Evolutionary conservation across 345 rosid genomes (phyloP).

Genomic region (Sapria himalayana): DNA sequence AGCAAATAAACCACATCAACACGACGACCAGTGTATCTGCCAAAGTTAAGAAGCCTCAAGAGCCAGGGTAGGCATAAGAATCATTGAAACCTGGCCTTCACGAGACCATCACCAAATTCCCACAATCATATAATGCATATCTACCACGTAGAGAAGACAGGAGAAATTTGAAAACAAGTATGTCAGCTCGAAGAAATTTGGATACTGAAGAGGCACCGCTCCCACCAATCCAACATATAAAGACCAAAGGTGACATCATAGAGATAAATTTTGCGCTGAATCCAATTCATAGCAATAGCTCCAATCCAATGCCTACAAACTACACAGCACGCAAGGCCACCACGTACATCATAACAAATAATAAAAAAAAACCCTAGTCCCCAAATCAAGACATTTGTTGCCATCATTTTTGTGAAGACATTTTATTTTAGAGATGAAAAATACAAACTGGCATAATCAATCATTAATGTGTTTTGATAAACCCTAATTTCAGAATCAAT

Average conservation of each 20-base stretch:
- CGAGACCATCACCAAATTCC: neutral
- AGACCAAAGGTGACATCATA: slow-evolving; percentile 96
- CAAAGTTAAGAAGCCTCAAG: slow-evolving; percentile 22
- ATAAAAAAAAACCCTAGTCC: no score
- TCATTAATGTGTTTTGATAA: no score
- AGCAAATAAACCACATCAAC: slow-evolving; percentile 64
- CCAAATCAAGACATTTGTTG: no score
- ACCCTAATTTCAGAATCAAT: no score
- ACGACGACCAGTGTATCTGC: slow-evolving; percentile 65
- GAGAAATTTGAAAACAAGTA: neutral
- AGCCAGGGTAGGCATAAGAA: no score
- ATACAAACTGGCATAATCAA: no score
- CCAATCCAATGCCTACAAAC: no score
- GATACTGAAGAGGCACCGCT: slow-evolving; percentile 96
- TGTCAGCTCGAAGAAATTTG: slow-evolving; percentile 7
- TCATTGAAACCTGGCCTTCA: no score
- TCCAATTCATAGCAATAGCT: slow-evolving; percentile 88
- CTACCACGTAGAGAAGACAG: neutral
- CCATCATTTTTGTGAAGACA: no score
- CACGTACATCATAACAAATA: no score
- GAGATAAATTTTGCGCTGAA: slow-evolving; percentile 85
- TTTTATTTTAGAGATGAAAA: no score
- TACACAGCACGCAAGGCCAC: no score
- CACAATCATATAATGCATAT: slow-evolving; percentile 6
- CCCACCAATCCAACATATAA: slow-evolving; percentile 99